Conservation (phyloP, 2,329 filamentous ascomycete species). For the Pyricularia sp. region DNA sequence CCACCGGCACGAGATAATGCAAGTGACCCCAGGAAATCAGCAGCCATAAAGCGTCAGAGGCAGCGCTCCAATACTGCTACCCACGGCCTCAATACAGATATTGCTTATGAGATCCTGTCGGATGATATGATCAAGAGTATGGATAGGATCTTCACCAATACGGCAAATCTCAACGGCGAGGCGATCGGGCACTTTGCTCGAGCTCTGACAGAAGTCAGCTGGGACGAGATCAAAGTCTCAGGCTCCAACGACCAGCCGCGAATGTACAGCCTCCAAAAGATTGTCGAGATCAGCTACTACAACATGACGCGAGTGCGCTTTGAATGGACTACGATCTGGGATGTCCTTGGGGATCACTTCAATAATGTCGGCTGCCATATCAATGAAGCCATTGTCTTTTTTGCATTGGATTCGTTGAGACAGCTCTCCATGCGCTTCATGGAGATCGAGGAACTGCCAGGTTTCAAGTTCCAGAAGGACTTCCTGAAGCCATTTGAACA, state of each 20-base stretch:
- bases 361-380: slow-evolving; percentile 94
- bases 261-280: slow-evolving; percentile 94
- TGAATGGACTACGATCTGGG: slow-evolving; percentile 98
- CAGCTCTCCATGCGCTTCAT: slow-evolving; percentile 98
- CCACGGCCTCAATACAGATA: slow-evolving; percentile 60
- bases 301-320: slow-evolving; percentile 99
- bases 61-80: slow-evolving; percentile 48
- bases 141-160: slow-evolving; percentile 94
- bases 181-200: slow-evolving; percentile 93
- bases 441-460: slow-evolving; percentile 94
- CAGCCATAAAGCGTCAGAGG: slow-evolving; percentile 39
- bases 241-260: slow-evolving; percentile 91
- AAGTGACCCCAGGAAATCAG: slow-evolving; percentile 54
- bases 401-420: slow-evolving; percentile 87
- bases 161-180: slow-evolving; percentile 83
- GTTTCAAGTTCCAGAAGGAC: slow-evolving; percentile 99
- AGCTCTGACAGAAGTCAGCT: slow-evolving; percentile 89
- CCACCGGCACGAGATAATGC: slow-evolving; percentile 46
- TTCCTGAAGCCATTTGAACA: slow-evolving; percentile 98
- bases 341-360: slow-evolving; percentile 95
- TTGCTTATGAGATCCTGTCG: slow-evolving; percentile 85
- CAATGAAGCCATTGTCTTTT: slow-evolving; percentile 95
- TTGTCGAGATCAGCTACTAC: slow-evolving; percentile 98
- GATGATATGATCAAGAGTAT: slow-evolving; percentile 89
- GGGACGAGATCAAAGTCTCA: slow-evolving; percentile 97